These are phyloP conservation scores for Diutina sp. DNA, from an alignment of 1,139 yeast genomes.

Conservation along the genomic window DNA sequence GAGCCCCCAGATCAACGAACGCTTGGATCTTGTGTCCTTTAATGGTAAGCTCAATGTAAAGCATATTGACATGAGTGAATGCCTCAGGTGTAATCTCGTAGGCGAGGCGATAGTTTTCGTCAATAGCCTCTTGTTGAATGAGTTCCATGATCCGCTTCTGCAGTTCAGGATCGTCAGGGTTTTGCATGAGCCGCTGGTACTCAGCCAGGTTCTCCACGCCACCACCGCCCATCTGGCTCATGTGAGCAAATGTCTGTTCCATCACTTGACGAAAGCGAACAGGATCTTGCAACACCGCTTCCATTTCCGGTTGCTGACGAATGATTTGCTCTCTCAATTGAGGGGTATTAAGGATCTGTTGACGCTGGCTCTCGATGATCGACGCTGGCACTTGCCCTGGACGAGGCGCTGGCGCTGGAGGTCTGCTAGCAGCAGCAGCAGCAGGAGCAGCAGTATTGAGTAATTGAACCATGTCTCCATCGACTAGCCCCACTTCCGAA, in stretches of 20 bases:
- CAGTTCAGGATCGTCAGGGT: constrained; percentile 67
- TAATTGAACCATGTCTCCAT: constrained; percentile 46
- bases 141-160: constrained; percentile 58
- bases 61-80: constrained; percentile 73
- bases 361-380: constrained; percentile 39
- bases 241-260: constrained; percentile 15
- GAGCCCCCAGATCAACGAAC: constrained; percentile 95
- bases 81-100: constrained; percentile 84
- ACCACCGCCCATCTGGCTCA: constrained; percentile 7
- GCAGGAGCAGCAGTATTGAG: constrained; percentile 5
- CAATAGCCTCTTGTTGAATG: constrained; percentile 56
- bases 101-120: constrained; percentile 69
- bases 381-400: constrained; percentile 12
- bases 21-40: constrained; percentile 80
- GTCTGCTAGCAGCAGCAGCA: not conserved
- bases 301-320: constrained; percentile 28
- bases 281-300: constrained; percentile 36
- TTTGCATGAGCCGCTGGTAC: constrained; percentile 32
- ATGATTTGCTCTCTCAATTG: constrained; percentile 20
- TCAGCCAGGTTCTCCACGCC: constrained; percentile 17
- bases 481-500: constrained; percentile 30
- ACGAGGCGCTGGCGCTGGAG: not conserved
- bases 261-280: constrained; percentile 36
- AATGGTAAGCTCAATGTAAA: constrained; percentile 64
- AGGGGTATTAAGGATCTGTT: constrained; percentile 30